Evolutionary conservation across 371 early-diverging fungal species (phyloP), one percentile per base, ranked within the genome.

Genomic region (Mucor ambiguus): DNA sequence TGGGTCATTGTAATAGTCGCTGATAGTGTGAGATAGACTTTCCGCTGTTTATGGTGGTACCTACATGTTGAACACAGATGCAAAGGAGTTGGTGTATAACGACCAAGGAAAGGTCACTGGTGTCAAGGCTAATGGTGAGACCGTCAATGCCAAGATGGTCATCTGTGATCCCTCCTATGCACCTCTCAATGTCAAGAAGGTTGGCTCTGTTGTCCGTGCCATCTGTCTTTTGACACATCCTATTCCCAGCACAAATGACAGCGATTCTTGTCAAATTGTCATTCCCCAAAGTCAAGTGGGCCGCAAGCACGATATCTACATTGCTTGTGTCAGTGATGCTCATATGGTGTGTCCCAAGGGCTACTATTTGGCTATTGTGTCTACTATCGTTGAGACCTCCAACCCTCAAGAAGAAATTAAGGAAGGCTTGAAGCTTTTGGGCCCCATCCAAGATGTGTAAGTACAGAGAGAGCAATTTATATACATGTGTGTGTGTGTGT

Each of bases 1-100:
- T n/a, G n/a, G n/a, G n/a, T n/a, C n/a, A n/a, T n/a, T n/a, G n/a
- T n/a, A n/a, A n/a, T n/a, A n/a, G n/a, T n/a, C n/a, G n/a, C 7
- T 30, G 30, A 30, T 30, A 2, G 30, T 30, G 7, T 16, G 46
- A 16, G 37, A 28, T 73, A 88, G 90, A 64, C 84, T 97, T 73
- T 92, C 92, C 76, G 99, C 99, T 63, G 95, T 98, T 70, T 97
- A 97, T 74, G 98, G 98, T 35, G 99, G 98, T 67, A 97, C 97
- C 22, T 98, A 96, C 79, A 98, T 98, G 99, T 86, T 98, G 56
- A 91, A 89, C 78, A 94, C 93, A 78, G 84, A 89, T 61, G 90
- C 94, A 24, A 94, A 94, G 60, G 96, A 96, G 75, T 85, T 98
- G 58, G 84, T 96, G 59, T 91, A 92, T 64, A 77, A 81, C 28